These are phyloP conservation scores for Voacanga thouarsii DNA, from an alignment of 257 asterid species.

Conservation along the genomic window DNA sequence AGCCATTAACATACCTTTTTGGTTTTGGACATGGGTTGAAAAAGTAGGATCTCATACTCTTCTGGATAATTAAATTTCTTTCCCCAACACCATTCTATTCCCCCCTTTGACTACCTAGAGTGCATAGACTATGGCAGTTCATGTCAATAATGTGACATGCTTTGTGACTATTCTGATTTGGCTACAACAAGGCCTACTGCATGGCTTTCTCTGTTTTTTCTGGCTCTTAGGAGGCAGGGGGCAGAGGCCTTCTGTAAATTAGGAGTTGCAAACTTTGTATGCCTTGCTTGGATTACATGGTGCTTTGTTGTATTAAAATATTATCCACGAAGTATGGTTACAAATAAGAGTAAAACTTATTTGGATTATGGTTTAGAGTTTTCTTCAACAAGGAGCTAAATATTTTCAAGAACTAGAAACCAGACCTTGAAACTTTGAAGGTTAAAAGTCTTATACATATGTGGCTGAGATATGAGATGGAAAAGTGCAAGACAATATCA, in stretches of 20 bases:
- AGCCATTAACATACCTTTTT: not conserved
- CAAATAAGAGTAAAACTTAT: not conserved
- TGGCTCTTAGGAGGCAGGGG: not conserved
- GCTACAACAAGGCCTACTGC: not conserved
- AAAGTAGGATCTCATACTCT: not conserved
- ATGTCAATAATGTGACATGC: not conserved
- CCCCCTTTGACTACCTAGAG: not conserved
- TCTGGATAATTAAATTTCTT: not conserved
- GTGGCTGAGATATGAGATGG: not conserved
- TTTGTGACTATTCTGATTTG: not conserved
- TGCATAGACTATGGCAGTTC: not conserved
- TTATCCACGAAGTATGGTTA: not conserved
- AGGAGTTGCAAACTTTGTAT: not conserved
- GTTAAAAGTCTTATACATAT: not conserved
- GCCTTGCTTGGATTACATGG: constrained; percentile 1
- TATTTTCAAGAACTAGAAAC: not conserved
- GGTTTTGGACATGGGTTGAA: not conserved
- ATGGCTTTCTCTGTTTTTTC: not conserved
- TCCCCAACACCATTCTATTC: not conserved
- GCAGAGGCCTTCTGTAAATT: not conserved
- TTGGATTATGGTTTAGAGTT: not conserved
- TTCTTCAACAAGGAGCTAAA: not conserved
- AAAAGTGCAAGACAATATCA: not conserved
- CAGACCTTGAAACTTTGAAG: not conserved
- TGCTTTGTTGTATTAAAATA: not conserved